A percentile compares a stretch with the other conserved stretches of the same genome.
These are phyloP conservation scores for Halophytophthora polymorphica DNA, from an alignment of 352 stramenopile species.

Conservation along the genomic window DNA sequence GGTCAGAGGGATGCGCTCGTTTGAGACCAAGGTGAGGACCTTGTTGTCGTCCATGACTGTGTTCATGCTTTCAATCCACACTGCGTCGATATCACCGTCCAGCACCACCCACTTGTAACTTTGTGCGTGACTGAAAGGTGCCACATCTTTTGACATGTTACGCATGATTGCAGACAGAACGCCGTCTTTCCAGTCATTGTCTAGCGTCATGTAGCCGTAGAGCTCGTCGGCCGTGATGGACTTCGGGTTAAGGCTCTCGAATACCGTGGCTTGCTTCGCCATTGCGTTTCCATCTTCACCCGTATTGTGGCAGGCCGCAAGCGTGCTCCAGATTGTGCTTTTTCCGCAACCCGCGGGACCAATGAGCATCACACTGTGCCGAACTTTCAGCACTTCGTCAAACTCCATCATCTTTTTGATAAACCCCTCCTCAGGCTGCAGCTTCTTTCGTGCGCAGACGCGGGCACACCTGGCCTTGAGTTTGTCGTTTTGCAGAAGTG, in stretches of 20 bases:
- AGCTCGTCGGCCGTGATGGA: constrained; percentile 91
- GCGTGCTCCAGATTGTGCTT: constrained; percentile 94
- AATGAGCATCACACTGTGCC: constrained; percentile 96
- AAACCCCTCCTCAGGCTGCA: constrained; percentile 94
- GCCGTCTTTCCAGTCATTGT: constrained; percentile 98
- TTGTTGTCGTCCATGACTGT: constrained; percentile 93
- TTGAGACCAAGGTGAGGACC: constrained; percentile 95
- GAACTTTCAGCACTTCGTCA: constrained; percentile 93
- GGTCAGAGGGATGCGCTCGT: constrained; percentile 95
- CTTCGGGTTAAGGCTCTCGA: constrained; percentile 95
- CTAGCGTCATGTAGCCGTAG: constrained; percentile 95
- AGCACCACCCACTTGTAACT: constrained; percentile 89
- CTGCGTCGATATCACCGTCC: constrained; percentile 93
- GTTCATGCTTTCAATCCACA: constrained; percentile 95
- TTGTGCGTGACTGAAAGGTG: constrained; percentile 88
- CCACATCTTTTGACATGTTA: constrained; percentile 93
- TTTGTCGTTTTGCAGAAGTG: constrained; percentile 34
- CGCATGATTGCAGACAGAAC: constrained; percentile 96
- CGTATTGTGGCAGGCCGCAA: constrained; percentile 79
- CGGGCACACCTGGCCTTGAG: constrained; percentile 42
- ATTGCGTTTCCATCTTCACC: constrained; percentile 54
- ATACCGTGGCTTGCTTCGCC: constrained; percentile 90
- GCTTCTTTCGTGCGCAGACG: constrained; percentile 59
- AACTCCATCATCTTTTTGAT: constrained; percentile 95
- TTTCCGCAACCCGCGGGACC: constrained; percentile 93